Evolutionary conservation across 2,329 filamentous ascomycete species (phyloP), one percentile per base, ranked within the genome.

Genomic region (Pestalotiopsis sp.): DNA sequence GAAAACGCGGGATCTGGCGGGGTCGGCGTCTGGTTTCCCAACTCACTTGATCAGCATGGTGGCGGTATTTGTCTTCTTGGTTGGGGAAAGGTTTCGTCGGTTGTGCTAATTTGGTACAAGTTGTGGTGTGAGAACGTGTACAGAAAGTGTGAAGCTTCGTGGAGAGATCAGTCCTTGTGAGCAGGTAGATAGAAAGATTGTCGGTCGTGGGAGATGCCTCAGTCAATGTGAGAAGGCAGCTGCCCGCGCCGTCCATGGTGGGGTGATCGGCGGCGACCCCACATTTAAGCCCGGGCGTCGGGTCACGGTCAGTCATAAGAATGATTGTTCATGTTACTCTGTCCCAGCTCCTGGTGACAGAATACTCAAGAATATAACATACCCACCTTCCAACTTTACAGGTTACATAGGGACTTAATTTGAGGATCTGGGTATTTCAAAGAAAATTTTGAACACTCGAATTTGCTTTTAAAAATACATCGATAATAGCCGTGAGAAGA

Each of bases 41-140:
- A 73, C 82, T 66, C 73, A 88, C 86, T 88, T 88, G 84, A 88
- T 88, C 75, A 83, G 78, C 82, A 84, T 84, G 69, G 73, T 81
- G 78, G 23, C 70, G 71, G 72, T 62, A 5, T 58, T 20, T 17
- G 56, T 27, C 57, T 20, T 36, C 52, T 27, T n/a, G 17, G 38
- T 64, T 27, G 45, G 27, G 25, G 45, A 52, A n/a, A 17, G 14
- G 20, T 52, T 23, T n/a, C 17, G 45, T 17, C 45, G 9, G 13
- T 52, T 67, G 39, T 25, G 52, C 64, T 45, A 9, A 23, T 27
- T 1, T n/a, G 1, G 31, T 38, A 17, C 4, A 45, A 59, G 31
- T 2, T 2, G 27, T 52, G 3, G 6, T 52, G 45, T 52, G 20
- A n/a, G n/a, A 9, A 11, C 0, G n/a, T 52, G 17, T 52, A 17